phyloP scores from a whole-genome alignment of 2,329 filamentous ascomycete species.

The Camptophora hylomeconis region DNA sequence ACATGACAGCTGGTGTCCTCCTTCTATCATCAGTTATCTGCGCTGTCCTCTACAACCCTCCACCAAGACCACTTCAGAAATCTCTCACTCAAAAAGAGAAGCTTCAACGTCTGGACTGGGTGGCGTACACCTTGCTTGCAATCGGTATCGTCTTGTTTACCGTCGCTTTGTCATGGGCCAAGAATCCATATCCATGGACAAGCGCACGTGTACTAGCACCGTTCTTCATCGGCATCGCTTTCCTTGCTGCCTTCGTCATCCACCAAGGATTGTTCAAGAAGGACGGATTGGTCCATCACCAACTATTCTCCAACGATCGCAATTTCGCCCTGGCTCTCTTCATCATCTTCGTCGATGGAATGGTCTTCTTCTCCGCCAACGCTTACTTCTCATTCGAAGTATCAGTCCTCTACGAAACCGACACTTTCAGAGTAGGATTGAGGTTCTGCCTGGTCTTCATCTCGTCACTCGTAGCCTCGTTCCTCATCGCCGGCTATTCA shows the following conservation, averaged over 20 bases:
- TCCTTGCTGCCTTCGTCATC: constrained; percentile 31
- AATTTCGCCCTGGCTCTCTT: constrained; percentile 47
- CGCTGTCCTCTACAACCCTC: constrained; percentile 8
- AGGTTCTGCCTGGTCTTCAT: constrained; percentile 8
- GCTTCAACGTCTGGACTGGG: constrained; percentile 8
- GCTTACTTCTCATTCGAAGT: constrained; percentile 12
- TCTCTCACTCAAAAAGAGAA: constrained; percentile 4
- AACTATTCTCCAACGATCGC: constrained; percentile 40
- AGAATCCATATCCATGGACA: constrained; percentile 40
- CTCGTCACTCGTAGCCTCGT: background rate
- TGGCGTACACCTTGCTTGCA: constrained; percentile 4
- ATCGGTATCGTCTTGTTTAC: constrained; percentile 29
- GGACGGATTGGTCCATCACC: constrained; percentile 32
- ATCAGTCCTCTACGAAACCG: constrained; percentile 5
- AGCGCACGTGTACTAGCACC: constrained; percentile 37
- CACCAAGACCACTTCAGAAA: constrained; percentile 6
- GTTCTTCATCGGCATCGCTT: constrained; percentile 32
- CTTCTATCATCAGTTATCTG: constrained; percentile 2
- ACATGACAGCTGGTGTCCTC: constrained; percentile 6
- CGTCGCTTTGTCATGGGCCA: constrained; percentile 44
- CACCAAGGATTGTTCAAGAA: constrained; percentile 44
- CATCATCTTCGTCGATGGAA: constrained; percentile 45
- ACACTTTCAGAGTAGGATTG: constrained; percentile 3
- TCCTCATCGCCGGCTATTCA: constrained; percentile 1
- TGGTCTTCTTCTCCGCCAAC: constrained; percentile 47